Base-by-base conservation (phyloP, 441 rosid species). In the Capsella rubella region DNA sequence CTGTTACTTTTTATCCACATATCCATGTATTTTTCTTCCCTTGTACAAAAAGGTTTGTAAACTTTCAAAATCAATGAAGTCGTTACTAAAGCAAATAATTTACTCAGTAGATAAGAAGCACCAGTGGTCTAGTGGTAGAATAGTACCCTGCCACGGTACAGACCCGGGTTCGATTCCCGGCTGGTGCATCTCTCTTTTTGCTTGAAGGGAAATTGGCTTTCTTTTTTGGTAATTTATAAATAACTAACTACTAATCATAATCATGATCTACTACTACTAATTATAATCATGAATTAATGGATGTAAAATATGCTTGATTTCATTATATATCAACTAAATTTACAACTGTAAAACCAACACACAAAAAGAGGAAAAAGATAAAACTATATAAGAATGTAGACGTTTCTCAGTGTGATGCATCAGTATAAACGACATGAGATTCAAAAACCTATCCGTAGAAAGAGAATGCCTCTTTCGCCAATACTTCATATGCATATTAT, bases 71-170 rank as follows among this genome's bases (percentile, higher is more conserved):
- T 1, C 14, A 28, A 15, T 63, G 29, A 42, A 27, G 0, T 42
- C 2, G 7, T 31, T 42, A 21, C 0, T 13, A 14, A 43, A 0
- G 0, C 0, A 43, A 14, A 6, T 43, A 1, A 0, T 42, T 13
- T 13, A 13, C 15, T 1, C 1, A 1, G 0, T 2, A 2, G 1
- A n/a, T 4, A 15, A 2, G 1, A 42, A 45, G 75, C 78, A 91
- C 92, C 89, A 84, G 93, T 90, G 91, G 96, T 88, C 96, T 87
- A 86, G 96, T 86, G 89, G 98, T 87, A 89, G 95, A 89, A 87
- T 90, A 90, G 90, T 90, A 92, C 91, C 89, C 90, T 94, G 94
- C 94, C 92, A 89, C 89, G 89, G 90, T 87, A 86, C 88, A 90
- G 94, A 87, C 96, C 89, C 88, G 89, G 88, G 92, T 88, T 90